Evolutionary conservation across 192 early-diverging fungal genomes (phyloP).

Genomic region (Umbelopsis sp.): DNA sequence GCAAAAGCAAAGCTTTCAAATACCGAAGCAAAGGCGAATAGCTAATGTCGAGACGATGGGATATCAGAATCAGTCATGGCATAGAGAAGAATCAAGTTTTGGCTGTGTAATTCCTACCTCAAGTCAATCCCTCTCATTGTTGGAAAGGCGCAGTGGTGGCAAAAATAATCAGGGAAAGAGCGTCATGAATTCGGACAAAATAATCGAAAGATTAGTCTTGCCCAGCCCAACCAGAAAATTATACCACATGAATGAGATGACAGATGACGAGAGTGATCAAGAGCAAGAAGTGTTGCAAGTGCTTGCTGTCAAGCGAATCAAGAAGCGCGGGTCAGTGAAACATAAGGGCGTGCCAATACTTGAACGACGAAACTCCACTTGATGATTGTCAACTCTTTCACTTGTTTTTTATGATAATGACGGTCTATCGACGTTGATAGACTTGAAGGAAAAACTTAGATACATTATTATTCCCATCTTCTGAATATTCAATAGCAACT

Average conservation of each 20-base stretch:
- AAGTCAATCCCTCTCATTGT: neutral
- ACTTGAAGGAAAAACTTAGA: no score
- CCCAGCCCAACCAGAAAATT: slow-evolving; percentile 6
- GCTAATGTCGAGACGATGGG: neutral
- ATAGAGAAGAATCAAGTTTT: neutral
- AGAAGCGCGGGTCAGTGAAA: neutral
- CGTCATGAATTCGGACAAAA: neutral
- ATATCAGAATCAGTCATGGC: neutral
- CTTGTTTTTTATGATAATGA: no score
- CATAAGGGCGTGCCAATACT: neutral
- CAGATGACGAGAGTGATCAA: neutral
- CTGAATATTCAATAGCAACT: no score
- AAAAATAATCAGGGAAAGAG: neutral
- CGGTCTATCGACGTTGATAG: no score
- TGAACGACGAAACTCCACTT: slow-evolving; percentile 18
- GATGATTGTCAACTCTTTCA: neutral
- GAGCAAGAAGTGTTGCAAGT: slow-evolving; percentile 8
- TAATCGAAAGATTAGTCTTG: neutral
- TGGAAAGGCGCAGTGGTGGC: neutral
- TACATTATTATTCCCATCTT: no score
- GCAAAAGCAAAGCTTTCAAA: neutral
- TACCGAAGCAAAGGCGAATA: neutral
- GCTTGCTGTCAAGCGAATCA: neutral
- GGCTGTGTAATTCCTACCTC: neutral
- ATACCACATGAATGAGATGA: neutral